A percentile compares a stretch with the other conserved stretches of the same genome.
phyloP scores from a whole-genome alignment of 805 yeast species.

The Blastobotrys muscicola region DNA sequence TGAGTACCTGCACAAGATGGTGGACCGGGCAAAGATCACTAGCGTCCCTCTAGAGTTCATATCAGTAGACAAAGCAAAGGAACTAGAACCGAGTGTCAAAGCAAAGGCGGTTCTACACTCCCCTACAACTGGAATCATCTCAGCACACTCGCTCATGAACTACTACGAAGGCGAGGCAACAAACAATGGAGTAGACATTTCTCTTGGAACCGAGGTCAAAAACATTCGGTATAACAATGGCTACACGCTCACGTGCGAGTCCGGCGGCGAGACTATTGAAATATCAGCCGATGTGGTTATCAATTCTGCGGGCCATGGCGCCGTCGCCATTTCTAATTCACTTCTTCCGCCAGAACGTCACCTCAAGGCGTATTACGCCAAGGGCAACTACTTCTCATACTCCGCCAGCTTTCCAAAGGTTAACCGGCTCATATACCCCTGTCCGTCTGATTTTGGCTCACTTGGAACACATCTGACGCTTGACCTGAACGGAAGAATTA shows the following conservation, averaged over 20 bases:
- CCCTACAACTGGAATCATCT: conserved; percentile 77
- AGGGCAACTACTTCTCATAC: conserved; percentile 72
- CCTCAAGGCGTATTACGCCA: conserved; percentile 56
- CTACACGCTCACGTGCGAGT: conserved; percentile 16
- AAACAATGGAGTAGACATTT: conserved; percentile 52
- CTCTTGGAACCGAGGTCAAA: conserved; percentile 49
- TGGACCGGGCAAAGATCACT: conserved; percentile 38
- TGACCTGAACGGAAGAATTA: conserved; percentile 67
- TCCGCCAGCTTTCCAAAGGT: conserved; percentile 41
- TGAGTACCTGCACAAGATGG: conserved; percentile 47
- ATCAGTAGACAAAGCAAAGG: conserved; percentile 34
- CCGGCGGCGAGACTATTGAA: conserved; percentile 17
- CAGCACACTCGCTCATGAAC: conserved; percentile 68
- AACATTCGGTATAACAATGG: conserved; percentile 24
- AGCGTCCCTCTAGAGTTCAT: conserved; percentile 55
- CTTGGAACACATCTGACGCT: conserved; percentile 83
- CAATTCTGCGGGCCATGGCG: conserved; percentile 73
- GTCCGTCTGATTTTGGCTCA: conserved; percentile 63
- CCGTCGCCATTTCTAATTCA: conserved; percentile 62
- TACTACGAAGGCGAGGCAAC: conserved; percentile 49
- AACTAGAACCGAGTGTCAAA: conserved; percentile 54
- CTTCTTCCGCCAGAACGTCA: conserved; percentile 56
- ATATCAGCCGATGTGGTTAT: conserved; percentile 46
- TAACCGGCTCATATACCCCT: conserved; percentile 61
- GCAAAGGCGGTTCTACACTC: conserved; percentile 55